Evolutionary conservation across 2,329 filamentous ascomycete species (phyloP).

Genomic region (Fusarium globosum): DNA sequence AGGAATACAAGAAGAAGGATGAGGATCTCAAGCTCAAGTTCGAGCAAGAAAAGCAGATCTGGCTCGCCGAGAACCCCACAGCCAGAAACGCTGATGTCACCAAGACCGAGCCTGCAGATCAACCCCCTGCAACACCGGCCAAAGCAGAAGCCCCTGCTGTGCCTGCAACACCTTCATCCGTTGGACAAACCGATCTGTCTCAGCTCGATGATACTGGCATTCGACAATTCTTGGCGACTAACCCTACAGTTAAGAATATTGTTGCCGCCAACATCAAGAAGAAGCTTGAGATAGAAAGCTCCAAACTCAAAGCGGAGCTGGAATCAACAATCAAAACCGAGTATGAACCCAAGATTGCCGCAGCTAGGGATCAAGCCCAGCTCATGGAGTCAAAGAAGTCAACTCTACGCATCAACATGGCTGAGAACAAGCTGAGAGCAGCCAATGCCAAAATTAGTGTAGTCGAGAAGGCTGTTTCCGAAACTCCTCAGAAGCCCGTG

Average conservation of each 20-base stretch:
- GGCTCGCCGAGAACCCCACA: conserved; percentile 63
- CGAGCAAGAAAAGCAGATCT: conserved; percentile 72
- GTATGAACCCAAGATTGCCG: conserved; percentile 63
- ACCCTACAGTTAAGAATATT: conserved; percentile 68
- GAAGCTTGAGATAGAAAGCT: conserved; percentile 74
- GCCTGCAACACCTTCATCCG: conserved; percentile 52
- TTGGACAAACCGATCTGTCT: conserved; percentile 55
- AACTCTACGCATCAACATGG: conserved; percentile 80
- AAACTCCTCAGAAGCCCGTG: conserved; percentile 86
- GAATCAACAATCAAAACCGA: conserved; percentile 61
- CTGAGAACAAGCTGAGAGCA: conserved; percentile 73
- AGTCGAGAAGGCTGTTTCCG: conserved; percentile 82
- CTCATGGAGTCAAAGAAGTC: conserved; percentile 81
- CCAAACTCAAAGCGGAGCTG: conserved; percentile 68
- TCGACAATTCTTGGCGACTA: conserved; percentile 66
- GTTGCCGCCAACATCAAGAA: conserved; percentile 73
- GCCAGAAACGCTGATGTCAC: conserved; percentile 40
- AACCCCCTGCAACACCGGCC: conserved; percentile 52
- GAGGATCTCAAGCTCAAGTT: conserved; percentile 65
- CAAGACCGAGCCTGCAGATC: conserved; percentile 26
- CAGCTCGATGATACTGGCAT: conserved; percentile 66
- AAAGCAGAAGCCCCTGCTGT: conserved; percentile 51
- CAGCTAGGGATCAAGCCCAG: conserved; percentile 71
- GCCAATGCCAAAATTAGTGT: conserved; percentile 79
- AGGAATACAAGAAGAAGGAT: conserved; percentile 65